phyloP scores from a whole-genome alignment of 495 filamentous ascomycete species.

The Emericellopsis terricola region DNA sequence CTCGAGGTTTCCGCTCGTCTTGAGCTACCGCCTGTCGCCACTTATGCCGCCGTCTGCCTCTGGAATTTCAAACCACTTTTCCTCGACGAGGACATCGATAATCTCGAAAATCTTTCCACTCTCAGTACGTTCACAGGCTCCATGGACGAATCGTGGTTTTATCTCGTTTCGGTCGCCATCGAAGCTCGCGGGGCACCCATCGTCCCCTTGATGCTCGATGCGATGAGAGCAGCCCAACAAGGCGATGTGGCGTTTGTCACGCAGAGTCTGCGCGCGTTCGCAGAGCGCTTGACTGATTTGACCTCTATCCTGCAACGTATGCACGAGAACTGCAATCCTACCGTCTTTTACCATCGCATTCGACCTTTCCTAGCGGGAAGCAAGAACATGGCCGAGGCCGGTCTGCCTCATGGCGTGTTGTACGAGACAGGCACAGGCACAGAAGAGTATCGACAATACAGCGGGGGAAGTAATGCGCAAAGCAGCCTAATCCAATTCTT shows the following conservation, averaged over 20 bases:
- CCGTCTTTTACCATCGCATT: slow-evolving; percentile 86
- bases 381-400: slow-evolving; percentile 92
- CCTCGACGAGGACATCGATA: slow-evolving; percentile 56
- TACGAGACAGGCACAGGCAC: slow-evolving; percentile 61
- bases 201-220: slow-evolving; percentile 71
- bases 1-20: slow-evolving; percentile 61
- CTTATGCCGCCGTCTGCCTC: slow-evolving; percentile 76
- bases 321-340: slow-evolving; percentile 85
- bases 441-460: slow-evolving; percentile 56
- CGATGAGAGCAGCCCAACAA: slow-evolving; percentile 62
- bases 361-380: slow-evolving; percentile 87
- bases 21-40: slow-evolving; percentile 83
- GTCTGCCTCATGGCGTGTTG: slow-evolving; percentile 67
- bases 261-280: slow-evolving; percentile 54
- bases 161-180: slow-evolving; percentile 85
- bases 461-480: slow-evolving; percentile 89
- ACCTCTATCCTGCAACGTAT: slow-evolving; percentile 60
- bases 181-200: slow-evolving; percentile 85
- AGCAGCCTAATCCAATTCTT: slow-evolving; percentile 92
- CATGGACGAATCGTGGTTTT: slow-evolving; percentile 96
- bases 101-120: slow-evolving; percentile 68
- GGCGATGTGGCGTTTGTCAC: slow-evolving; percentile 55
- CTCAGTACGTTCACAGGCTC: slow-evolving; percentile 88
- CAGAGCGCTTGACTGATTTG: slow-evolving; percentile 76
- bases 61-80: slow-evolving; percentile 97